Percentiles rank a stretch among this genome's conserved stretches.
These are phyloP conservation scores for Boletus tomentosulus DNA, from an alignment of 768 basidiomycete species.

Conservation along the genomic window DNA sequence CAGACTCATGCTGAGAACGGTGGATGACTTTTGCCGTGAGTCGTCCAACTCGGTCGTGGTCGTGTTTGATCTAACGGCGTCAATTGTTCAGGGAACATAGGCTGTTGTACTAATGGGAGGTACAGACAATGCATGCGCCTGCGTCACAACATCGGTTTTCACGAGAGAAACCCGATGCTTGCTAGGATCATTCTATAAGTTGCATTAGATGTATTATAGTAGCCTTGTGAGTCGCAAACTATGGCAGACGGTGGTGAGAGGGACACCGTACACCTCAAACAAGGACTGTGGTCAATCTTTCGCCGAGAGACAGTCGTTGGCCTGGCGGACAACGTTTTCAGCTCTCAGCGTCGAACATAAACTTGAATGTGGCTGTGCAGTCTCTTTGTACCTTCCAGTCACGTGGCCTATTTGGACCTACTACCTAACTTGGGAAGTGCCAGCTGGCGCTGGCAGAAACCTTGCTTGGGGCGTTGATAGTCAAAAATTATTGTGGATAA, in stretches of 20 bases:
- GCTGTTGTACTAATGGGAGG: conserved; percentile 53
- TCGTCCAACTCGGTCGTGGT: conserved; percentile 9
- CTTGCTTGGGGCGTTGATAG: no score
- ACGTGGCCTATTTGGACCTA: conserved; percentile 17
- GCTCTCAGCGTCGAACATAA: conserved; percentile 19
- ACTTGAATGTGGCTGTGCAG: not conserved
- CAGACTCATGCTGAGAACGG: conserved; percentile 38
- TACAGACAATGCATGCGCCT: conserved; percentile 42
- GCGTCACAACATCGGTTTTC: no score
- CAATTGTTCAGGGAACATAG: conserved; percentile 34
- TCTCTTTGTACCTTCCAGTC: conserved; percentile 1
- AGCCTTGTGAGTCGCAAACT: conserved; percentile 38
- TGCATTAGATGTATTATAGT: not conserved
- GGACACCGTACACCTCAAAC: conserved; percentile 71
- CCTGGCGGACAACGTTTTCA: conserved; percentile 12
- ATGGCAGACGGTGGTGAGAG: conserved; percentile 58
- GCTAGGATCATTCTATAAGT: conserved; percentile 21
- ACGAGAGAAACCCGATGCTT: not conserved
- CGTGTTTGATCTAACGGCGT: not conserved
- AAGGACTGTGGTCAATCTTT: conserved; percentile 44
- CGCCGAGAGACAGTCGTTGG: conserved; percentile 26
- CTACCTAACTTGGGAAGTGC: no score
- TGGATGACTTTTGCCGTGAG: conserved; percentile 55
- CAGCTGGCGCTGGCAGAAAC: no score
- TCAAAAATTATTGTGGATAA: no score